These are phyloP conservation scores for Boletellus dicymbophilus DNA, from an alignment of 1,284 basidiomycete species.

Conservation along the genomic window DNA sequence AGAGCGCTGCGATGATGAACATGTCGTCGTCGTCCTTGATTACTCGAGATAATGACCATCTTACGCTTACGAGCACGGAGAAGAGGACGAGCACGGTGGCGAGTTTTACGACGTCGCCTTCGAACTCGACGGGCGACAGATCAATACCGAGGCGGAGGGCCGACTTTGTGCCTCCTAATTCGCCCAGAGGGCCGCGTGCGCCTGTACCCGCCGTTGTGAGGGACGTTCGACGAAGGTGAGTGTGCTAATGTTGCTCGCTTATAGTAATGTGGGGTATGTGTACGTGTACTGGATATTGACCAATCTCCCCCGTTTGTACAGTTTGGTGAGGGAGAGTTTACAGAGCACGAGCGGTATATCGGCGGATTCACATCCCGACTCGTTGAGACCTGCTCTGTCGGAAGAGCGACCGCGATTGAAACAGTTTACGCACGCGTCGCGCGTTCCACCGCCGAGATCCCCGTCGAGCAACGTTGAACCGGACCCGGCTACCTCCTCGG, in stretches of 20 bases:
- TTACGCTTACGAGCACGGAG: too few species aligned
- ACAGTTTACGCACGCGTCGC: slow-evolving; percentile 67
- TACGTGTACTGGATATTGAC: not conserved
- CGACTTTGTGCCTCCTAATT: slow-evolving; percentile 59
- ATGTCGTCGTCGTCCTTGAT: too few species aligned
- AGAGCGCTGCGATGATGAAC: slow-evolving; percentile 36
- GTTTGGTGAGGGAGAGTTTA: slow-evolving; percentile 33
- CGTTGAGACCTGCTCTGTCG: slow-evolving; percentile 27
- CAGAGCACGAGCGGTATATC: slow-evolving; percentile 39
- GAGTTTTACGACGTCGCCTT: slow-evolving; percentile 55
- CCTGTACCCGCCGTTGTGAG: slow-evolving; percentile 24
- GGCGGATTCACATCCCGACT: slow-evolving; percentile 33
- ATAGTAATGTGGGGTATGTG: too few species aligned
- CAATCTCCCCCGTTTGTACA: slow-evolving; percentile 5
- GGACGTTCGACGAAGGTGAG: slow-evolving; percentile 29
- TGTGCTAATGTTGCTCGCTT: too few species aligned
- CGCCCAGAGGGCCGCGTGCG: slow-evolving; percentile 31
- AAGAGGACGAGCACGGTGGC: slow-evolving; percentile 45
- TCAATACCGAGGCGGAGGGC: slow-evolving; percentile 68
- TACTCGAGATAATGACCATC: slow-evolving; percentile 40
- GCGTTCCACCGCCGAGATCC: slow-evolving; percentile 61
- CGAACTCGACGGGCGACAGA: slow-evolving; percentile 58
- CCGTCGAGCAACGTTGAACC: slow-evolving; percentile 33
- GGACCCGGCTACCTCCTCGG: slow-evolving; percentile 25
- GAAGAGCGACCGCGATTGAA: slow-evolving; percentile 62